Base-by-base conservation (phyloP, 2,329 filamentous ascomycete genomes). In the Westerdykella sp. region DNA sequence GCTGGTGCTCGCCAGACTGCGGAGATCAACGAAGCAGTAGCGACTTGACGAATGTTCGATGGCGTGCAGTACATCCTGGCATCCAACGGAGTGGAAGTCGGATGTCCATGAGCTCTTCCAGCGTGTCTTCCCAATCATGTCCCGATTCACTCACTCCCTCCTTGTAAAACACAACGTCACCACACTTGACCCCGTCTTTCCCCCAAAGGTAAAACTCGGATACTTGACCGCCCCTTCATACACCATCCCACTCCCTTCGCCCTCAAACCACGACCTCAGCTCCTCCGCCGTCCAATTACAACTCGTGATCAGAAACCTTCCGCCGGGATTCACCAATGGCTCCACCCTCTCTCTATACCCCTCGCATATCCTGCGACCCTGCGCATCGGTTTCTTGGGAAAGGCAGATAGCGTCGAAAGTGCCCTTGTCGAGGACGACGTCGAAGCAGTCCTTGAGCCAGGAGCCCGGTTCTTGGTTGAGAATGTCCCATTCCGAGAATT, bases 211-310 rank as follows among this genome's bases (percentile, higher is more conserved):
- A 67, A 95, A 97, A 41, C 81, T 85, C 16, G 81, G 85, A 67
- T 97, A 97, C 59, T 84, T 79, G 42, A 95, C 81, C 54, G 79
- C 76, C 1, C 79, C 82, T 42, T 79, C 81, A 44, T 81, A 78
- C 47, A 73, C 71, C 54, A 94, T 74, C 39, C 71, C 60, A 42
- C 66, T 48, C 4, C 61, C 55, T 39, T 64, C 67, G 2, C 67
- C 71, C 40, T 77, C 80, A 62, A 97, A 93, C 89, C 91, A 97
- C 13, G 69, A 70, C 47, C 77, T 73, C 57, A 98, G 69, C 72
- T 98, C 93, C 34, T 81, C 78, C 71, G 93, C 89, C 1, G 91
- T 97, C 93, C 93, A 98, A 69, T 98, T 98, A 66, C 93, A 98
- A 67, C 89, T 96, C 42, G 93, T 97, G 42, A 98, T 80, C 46